Evolutionary conservation across 768 basidiomycete genomes (phyloP), one percentile per base, ranked within the genome.

Genomic region (Lactarius psammicola): DNA sequence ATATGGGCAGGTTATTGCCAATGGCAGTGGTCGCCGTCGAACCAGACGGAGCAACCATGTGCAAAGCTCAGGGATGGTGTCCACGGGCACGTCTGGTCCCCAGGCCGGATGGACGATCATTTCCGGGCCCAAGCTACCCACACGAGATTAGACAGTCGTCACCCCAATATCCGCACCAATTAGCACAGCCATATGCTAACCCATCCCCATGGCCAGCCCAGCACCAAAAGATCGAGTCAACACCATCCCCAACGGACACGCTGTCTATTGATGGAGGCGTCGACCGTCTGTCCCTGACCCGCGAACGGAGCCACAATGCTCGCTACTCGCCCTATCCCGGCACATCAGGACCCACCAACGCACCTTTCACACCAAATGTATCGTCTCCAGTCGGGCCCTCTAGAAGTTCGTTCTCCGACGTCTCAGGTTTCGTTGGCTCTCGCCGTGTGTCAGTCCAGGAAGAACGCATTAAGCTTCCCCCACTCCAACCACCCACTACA

Each of bases 1-100:
- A 9, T 95, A 87, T 75, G 92, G 93, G 28, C 92, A 94, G 73
- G 87, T 94, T 56, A 85, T 93, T 20, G 79, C 87, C 53, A 80
- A 62, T 28, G 55, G 62, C 10, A 53, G 64, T 8, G 64, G 69
- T 18, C 64, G 71, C 36, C 71, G 67, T 23, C 65, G 68, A 44
- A 51, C 64, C 30, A 59, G 67, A 15, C 70, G 65, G 38, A 69
- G 36, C 36, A 65, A 58, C 55, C 65, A 71, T 42, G 44, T 60
- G 33, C 65, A 62, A 57, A 66, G 4, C 40, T 36, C 69, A 15
- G 63, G 56, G 7, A 40, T 61, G 55, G 31, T 62, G 28, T 49
- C 65, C 28, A 54, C 55, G n/a, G 54, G 63, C 62, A 28, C 64
- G 4, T 53, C 66, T 58, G 67, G 58, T 18, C 64, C 64, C 23